Base-by-base conservation (phyloP, 148 eudicot species). In the Chenopodium album region DNA sequence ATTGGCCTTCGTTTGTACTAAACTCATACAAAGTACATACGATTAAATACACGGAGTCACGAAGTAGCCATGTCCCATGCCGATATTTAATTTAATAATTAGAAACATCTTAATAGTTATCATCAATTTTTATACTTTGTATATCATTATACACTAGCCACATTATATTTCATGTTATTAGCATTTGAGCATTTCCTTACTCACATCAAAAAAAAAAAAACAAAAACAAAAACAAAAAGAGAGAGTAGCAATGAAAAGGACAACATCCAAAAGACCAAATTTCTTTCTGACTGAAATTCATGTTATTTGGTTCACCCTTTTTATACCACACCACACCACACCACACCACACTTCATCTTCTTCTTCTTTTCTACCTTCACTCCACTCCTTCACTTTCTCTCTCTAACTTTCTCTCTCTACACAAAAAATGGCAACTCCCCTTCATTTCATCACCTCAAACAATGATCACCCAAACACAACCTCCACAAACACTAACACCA, bases 281-380 rank as follows among this genome's bases (percentile, higher is more conserved):
- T 20, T n/a, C 31, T 73, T 79, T 78, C 78, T 73, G 78, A 78
- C 81, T 82, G 29, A 71, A 79, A 66, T 14, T 41, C 26, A 37
- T 8, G 50, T 71, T 70, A 65, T 56, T 65, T 75, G 41, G 73
- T 64, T 73, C 28, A 73, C 11, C 56, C 31, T 19, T 64, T 31
- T 44, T 37, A 69, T 69, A 52, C 76, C 12, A 9, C 26, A 26
- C 26, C 37, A 34, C 77, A 17, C 26, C 37, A 34, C 77, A 17
- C 22, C 56, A 48, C 69, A 20, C 12, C 23, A 5, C 9, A 1
- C 56, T 4, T 52, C 54, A 28, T 17, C 46, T 22, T 68, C 26
- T 4, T 20, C 16, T 9, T 31, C 56, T 1, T 37, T 26, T 31
- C 32, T 23, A 62, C 66, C 19, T 63, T 46, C 81, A 65, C 26